Evolutionary conservation across 2,329 filamentous ascomycete genomes (phyloP), one percentile per base, ranked within the genome.

Genomic region (Fusarium sp.): DNA sequence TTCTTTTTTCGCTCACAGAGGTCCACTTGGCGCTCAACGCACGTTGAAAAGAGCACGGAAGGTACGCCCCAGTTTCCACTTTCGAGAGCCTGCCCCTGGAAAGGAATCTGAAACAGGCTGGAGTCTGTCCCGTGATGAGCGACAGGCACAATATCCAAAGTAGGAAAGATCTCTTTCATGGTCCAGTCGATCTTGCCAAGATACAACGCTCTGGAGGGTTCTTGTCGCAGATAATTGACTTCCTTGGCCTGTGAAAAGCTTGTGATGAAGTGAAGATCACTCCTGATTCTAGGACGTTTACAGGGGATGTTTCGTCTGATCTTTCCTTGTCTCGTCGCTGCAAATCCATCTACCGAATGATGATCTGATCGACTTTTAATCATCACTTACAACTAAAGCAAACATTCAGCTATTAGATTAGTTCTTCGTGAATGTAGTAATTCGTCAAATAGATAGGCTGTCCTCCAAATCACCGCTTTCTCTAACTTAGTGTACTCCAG

Each of bases 61-160:
- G 51, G 51, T 51, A 47, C 53, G 43, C 59, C 47, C 47, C 67
- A 61, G 72, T 74, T 73, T 72, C 65, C 65, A 68, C 51, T 50
- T 34, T 40, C 37, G 16, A 51, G 48, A 51, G 34, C 4, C 23
- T 18, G 47, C 66, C 68, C 62, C 60, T 71, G 57, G 34, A 30
- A 41, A 37, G 18, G 11, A 37, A 66, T 73, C 70, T 73, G 72
- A 74, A 74, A 74, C 72, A 55, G 53, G 30, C 54, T 57, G 61
- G 30, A 27, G 20, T 55, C 28, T 23, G 20, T 23, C 30, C 27
- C 56, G 14, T 59, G 23, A n/a, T 27, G 40, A 49, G 28, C 47
- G 48, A 40, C 62, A 70, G 62, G 62, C 43, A 61, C 41, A 53
- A 18, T 46, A 18, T 42, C 53, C 63, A 51, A 60, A 48, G 40